phyloP scores from a whole-genome alignment of 352 stramenopile genomes.

The Aphanomyces stellatus region DNA sequence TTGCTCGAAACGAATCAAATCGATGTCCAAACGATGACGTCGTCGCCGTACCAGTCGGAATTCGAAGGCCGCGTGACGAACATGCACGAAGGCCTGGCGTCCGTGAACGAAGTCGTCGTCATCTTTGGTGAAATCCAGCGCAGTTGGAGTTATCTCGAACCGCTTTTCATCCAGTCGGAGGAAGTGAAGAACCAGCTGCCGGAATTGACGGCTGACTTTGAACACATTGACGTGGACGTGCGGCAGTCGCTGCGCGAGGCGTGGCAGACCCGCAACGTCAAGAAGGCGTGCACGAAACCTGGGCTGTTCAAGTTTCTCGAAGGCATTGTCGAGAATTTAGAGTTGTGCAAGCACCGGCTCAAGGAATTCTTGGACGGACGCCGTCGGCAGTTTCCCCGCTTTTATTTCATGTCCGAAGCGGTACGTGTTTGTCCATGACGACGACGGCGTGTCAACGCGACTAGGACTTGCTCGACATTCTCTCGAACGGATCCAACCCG shows the following conservation, averaged over 20 bases:
- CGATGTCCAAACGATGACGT: constrained; percentile 94
- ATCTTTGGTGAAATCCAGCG: constrained; percentile 93
- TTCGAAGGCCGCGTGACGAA: constrained; percentile 89
- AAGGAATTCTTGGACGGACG: constrained; percentile 94
- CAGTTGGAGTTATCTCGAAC: constrained; percentile 94
- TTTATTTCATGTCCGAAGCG: constrained; percentile 87
- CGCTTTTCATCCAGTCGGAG: constrained; percentile 93
- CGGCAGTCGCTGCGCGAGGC: constrained; percentile 77
- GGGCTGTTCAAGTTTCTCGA: constrained; percentile 88
- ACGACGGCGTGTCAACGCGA: constrained; percentile 65
- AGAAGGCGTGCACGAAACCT: constrained; percentile 80
- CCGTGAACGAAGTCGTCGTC: constrained; percentile 89
- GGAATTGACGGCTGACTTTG: constrained; percentile 90
- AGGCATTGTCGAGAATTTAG: constrained; percentile 87
- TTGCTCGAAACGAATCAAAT: constrained; percentile 95
- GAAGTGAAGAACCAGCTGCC: constrained; percentile 95
- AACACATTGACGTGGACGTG: constrained; percentile 91
- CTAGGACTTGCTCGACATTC: constrained; percentile 90
- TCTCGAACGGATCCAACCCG: constrained; percentile 92
- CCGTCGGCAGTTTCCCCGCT: constrained; percentile 90
- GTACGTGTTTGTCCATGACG: not conserved
- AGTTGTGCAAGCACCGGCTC: constrained; percentile 91
- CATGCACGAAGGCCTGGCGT: constrained; percentile 81
- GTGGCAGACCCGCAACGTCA: constrained; percentile 86
- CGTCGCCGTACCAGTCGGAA: constrained; percentile 91